Conservation (phyloP, 192 early-diverging fungal genomes). For the Kickxella alabastrina region DNA sequence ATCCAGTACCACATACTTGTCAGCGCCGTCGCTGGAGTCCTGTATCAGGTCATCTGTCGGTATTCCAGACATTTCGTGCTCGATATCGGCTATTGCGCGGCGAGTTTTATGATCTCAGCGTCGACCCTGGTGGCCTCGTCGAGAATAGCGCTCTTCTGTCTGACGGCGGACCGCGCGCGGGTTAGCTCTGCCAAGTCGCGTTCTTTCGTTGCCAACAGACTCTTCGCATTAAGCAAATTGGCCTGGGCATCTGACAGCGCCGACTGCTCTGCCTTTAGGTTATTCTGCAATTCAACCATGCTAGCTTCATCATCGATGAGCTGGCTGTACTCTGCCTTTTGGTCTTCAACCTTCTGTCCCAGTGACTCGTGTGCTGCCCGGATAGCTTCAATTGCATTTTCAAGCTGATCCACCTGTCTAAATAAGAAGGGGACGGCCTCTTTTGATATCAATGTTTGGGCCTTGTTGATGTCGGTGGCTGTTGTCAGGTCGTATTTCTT, state of each 20-base stretch:
- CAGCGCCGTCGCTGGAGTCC: slow-evolving; percentile 19
- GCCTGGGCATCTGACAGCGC: slow-evolving; percentile 35
- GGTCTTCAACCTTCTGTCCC: slow-evolving; percentile 27
- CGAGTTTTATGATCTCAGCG: slow-evolving; percentile 41
- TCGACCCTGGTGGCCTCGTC: slow-evolving; percentile 37
- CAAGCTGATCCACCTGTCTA: slow-evolving; percentile 50
- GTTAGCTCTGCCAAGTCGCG: slow-evolving; percentile 43
- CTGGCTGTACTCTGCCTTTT: slow-evolving; percentile 31
- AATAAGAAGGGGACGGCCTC: slow-evolving; percentile 52
- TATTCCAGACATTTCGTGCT: slow-evolving; percentile 31
- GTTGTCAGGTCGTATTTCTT: slow-evolving; percentile 47
- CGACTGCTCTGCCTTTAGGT: slow-evolving; percentile 22
- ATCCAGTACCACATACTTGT: slow-evolving; percentile 32
- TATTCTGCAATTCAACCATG: slow-evolving; percentile 22
- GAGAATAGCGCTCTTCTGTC: slow-evolving; percentile 15
- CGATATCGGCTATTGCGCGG: slow-evolving; percentile 31
- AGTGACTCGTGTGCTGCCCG: slow-evolving; percentile 36
- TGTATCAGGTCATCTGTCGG: slow-evolving; percentile 35
- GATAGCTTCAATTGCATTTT: slow-evolving; percentile 42
- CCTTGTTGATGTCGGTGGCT: slow-evolving; percentile 50
- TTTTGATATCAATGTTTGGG: slow-evolving; percentile 46
- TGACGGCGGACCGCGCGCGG: slow-evolving; percentile 13
- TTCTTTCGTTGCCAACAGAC: slow-evolving; percentile 38
- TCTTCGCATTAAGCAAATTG: slow-evolving; percentile 42
- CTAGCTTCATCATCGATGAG: slow-evolving; percentile 29